A percentile compares a stretch with the other conserved stretches of the same genome.
These are phyloP conservation scores for Shiraia sp. DNA, from an alignment of 2,329 filamentous ascomycete genomes.

Conservation along the genomic window DNA sequence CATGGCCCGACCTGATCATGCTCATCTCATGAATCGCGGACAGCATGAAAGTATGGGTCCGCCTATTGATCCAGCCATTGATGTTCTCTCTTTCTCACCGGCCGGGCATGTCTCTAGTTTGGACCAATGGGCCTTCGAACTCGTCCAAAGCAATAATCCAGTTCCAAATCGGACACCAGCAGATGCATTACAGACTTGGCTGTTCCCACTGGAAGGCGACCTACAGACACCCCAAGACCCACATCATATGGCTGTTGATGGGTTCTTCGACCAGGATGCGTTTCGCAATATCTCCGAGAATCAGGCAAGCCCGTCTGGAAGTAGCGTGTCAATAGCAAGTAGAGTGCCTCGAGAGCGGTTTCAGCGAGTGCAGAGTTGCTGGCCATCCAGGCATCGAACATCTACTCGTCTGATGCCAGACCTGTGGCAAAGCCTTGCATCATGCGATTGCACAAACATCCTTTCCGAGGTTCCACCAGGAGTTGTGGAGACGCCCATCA, in stretches of 20 bases:
- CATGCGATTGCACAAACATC: slow-evolving; percentile 38
- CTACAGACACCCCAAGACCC: slow-evolving; percentile 29
- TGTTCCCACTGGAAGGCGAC: slow-evolving; percentile 40
- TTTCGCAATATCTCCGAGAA: slow-evolving; percentile 28
- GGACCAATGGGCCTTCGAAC: slow-evolving; percentile 44
- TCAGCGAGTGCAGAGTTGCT: slow-evolving; percentile 45
- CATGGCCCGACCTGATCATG: slow-evolving; percentile 27
- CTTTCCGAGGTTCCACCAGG: slow-evolving; percentile 37
- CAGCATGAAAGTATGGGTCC: slow-evolving; percentile 41
- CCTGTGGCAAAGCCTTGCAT: slow-evolving; percentile 40
- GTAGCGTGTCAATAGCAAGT: slow-evolving; percentile 43
- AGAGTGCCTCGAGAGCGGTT: slow-evolving; percentile 45
- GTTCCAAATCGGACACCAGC: slow-evolving; percentile 42
- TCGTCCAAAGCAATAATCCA: slow-evolving; percentile 43
- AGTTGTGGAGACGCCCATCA: slow-evolving; percentile 26
- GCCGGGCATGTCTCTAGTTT: slow-evolving; percentile 40
- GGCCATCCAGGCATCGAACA: slow-evolving; percentile 40
- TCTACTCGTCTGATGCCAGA: slow-evolving; percentile 38
- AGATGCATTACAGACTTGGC: slow-evolving; percentile 43
- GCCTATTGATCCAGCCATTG: slow-evolving; percentile 44
- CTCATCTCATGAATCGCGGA: slow-evolving; percentile 25
- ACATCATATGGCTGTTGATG: slow-evolving; percentile 36
- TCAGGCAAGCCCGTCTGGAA: slow-evolving; percentile 39
- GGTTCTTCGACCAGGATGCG: slow-evolving; percentile 35
- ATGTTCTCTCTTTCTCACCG: slow-evolving; percentile 41